Evolutionary conservation across 805 yeast species (phyloP), one percentile per base, ranked within the genome.

Genomic region (Kuraishia floccosa): DNA sequence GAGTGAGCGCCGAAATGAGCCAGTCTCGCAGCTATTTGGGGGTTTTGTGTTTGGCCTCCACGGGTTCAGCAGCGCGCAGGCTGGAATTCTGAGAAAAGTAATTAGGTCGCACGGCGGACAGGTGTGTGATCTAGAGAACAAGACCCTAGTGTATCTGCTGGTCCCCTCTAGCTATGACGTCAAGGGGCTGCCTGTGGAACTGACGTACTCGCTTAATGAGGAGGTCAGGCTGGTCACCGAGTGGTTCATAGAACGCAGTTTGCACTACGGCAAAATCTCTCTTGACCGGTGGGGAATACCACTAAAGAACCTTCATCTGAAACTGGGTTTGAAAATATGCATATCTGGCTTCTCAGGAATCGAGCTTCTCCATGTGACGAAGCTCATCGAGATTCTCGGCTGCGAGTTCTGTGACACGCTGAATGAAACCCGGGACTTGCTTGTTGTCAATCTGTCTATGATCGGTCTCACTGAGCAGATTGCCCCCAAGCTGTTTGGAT

Each of bases 291-390:
- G 94, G 94, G 68, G 79, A 3, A 45, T 46, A 31, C 83, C 82
- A 2, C 57, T 68, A 30, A 52, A 27, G 34, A 60, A 2, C 24
- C 35, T 2, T 24, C 40, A 3, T 26, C 34, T 23, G 4, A 41
- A 46, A 27, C 27, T 31, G 15, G 50, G 40, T 30, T 38, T 54
- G 31, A 41, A 42, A 6, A 56, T 79, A 4, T 63, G 79, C 37
- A 60, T 79, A 3, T 69, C 84, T 3, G 94, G 94, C 3, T 84
- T 78, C 48, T 65, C 74, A 14, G 94, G 93, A 0, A 73, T 81
- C 17, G 93, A 84, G 50, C 54, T 73, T 12, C 54, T 81, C 25
- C 94, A 84, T 52, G 19, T 32, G 9, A 72, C 68, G 6, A 79
- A 80, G 44, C 60, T 89, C 27, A 60, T 84, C 6, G 43, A 56